phyloP scores from a whole-genome alignment of 1,284 basidiomycete species.

The Pseudozyma hubeiensis region DNA sequence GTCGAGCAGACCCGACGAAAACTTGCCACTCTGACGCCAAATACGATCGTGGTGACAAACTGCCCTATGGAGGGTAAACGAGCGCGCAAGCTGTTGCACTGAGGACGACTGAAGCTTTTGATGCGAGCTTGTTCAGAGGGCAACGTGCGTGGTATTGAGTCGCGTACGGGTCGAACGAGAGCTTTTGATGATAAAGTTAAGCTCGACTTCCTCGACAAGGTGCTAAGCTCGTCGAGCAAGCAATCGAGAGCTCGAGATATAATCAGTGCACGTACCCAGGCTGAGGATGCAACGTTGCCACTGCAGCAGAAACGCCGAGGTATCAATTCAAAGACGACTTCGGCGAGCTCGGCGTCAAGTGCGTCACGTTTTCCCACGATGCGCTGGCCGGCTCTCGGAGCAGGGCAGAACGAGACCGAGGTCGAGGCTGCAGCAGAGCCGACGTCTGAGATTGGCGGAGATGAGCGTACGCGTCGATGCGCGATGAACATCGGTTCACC shows the following conservation, averaged over 20 bases:
- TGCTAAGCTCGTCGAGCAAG: slow-evolving; percentile 11
- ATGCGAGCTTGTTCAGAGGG: background rate
- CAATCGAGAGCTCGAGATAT: slow-evolving; percentile 21
- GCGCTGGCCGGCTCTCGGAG: slow-evolving; percentile 20
- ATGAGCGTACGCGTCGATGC: background rate
- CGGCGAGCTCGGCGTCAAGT: slow-evolving; percentile 21
- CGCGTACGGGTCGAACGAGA: slow-evolving; percentile 12
- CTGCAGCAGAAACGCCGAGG: slow-evolving; percentile 7
- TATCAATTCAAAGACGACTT: background rate
- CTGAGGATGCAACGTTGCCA: background rate
- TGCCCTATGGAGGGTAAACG: background rate
- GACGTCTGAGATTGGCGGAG: background rate
- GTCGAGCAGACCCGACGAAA: slow-evolving; percentile 15
- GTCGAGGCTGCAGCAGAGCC: background rate
- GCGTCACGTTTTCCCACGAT: slow-evolving; percentile 25
- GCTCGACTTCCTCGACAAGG: slow-evolving; percentile 11
- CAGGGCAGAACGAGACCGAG: slow-evolving; percentile 12
- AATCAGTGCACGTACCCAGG: background rate
- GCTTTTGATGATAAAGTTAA: slow-evolving; percentile 25
- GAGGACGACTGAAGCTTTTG: slow-evolving; percentile 9
- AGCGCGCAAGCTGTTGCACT: slow-evolving; percentile 1
- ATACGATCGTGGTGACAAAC: slow-evolving; percentile 9
- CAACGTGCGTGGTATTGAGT: slow-evolving; percentile 5
- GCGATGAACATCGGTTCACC: slow-evolving; percentile 12
- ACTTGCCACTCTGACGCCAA: slow-evolving; percentile 7